These are phyloP conservation scores for Fusarium sulawesiense DNA, from an alignment of 2,329 filamentous ascomycete species.

Conservation along the genomic window DNA sequence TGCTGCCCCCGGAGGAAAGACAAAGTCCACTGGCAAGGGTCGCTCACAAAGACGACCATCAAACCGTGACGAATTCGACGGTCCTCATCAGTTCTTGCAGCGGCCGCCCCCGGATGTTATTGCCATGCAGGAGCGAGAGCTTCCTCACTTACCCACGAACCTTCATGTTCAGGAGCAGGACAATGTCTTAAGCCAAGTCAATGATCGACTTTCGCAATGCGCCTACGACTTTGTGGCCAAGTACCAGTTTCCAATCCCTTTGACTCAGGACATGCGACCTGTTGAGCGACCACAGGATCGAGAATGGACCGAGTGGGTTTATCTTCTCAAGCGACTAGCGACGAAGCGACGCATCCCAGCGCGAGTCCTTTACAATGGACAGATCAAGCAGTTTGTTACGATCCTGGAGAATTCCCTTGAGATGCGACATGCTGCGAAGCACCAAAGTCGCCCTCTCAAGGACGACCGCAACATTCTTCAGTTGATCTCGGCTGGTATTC, in stretches of 20 bases:
- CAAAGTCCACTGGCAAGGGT: slow-evolving; percentile 60
- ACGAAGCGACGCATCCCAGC: slow-evolving; percentile 89
- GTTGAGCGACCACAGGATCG: slow-evolving; percentile 79
- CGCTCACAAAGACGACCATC: slow-evolving; percentile 75
- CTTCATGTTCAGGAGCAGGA: slow-evolving; percentile 87
- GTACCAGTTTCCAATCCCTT: slow-evolving; percentile 88
- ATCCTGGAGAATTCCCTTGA: slow-evolving; percentile 89
- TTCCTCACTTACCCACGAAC: slow-evolving; percentile 85
- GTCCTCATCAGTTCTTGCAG: slow-evolving; percentile 83
- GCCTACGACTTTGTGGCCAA: slow-evolving; percentile 92
- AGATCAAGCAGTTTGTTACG: slow-evolving; percentile 92
- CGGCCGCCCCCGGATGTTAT: slow-evolving; percentile 77
- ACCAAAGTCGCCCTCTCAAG: slow-evolving; percentile 84
- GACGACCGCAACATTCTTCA: slow-evolving; percentile 91
- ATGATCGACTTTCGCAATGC: slow-evolving; percentile 85
- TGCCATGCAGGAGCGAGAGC: slow-evolving; percentile 80
- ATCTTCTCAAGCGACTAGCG: slow-evolving; percentile 84
- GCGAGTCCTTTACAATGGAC: slow-evolving; percentile 85
- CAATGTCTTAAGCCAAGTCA: slow-evolving; percentile 81
- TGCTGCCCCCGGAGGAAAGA: slow-evolving; percentile 55
- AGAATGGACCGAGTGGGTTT: slow-evolving; percentile 94
- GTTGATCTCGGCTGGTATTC: slow-evolving; percentile 85
- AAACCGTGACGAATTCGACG: slow-evolving; percentile 90
- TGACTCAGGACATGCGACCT: slow-evolving; percentile 84
- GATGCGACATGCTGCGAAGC: slow-evolving; percentile 86